Conservation (phyloP, 305 asterid genomes). For the Solanum hybrid region DNA sequence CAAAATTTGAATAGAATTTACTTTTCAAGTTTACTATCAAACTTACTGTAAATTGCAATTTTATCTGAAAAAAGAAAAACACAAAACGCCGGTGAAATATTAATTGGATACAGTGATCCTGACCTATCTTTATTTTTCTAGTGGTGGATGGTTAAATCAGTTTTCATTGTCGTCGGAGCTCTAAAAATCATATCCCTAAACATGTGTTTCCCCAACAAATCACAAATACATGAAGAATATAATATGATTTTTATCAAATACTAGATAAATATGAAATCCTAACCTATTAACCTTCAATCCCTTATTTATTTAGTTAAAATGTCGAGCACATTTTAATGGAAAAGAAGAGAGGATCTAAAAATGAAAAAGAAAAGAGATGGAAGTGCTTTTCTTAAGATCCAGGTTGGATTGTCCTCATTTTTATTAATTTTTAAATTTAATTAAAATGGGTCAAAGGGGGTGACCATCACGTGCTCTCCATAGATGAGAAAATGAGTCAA, state of each 20-base stretch:
- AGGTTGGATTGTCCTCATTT: neutral
- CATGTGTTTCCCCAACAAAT: neutral
- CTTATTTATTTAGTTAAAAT: too few species aligned
- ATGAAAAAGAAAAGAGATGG: too few species aligned
- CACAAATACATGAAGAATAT: neutral
- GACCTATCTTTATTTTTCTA: neutral
- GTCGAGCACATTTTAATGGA: too few species aligned
- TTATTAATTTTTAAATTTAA: too few species aligned
- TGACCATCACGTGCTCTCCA: neutral
- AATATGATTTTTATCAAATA: too few species aligned
- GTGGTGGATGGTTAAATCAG: constrained; percentile 47
- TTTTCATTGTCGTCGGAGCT: constrained; percentile 34
- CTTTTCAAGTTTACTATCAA: too few species aligned
- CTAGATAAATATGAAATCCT: too few species aligned
- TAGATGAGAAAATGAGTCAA: neutral
- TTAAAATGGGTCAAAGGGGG: neutral
- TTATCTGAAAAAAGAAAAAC: neutral
- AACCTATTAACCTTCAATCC: too few species aligned
- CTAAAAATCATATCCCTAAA: neutral
- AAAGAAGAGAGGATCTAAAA: too few species aligned
- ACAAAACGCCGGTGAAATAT: neutral
- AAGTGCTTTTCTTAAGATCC: too few species aligned
- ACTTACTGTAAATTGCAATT: neutral
- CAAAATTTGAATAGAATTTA: too few species aligned
- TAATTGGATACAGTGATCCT: neutral